These are phyloP conservation scores for Solanum sejunctum DNA, from an alignment of 257 asterid species.

Conservation along the genomic window DNA sequence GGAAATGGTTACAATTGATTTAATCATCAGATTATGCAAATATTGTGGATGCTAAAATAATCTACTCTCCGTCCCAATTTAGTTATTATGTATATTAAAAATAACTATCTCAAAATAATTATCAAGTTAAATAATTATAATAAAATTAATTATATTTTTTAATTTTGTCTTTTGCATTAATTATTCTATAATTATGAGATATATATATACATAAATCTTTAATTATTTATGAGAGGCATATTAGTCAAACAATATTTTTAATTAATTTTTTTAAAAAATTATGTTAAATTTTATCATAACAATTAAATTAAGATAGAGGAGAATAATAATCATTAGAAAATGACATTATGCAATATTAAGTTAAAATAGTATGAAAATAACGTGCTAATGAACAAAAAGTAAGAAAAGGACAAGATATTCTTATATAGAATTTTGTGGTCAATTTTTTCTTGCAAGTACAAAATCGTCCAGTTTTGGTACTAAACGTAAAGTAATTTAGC, in stretches of 20 bases:
- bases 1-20: background rate
- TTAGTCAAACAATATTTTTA: too few species aligned
- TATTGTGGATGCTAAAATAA: background rate
- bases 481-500: background rate
- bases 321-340: background rate
- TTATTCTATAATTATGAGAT: too few species aligned
- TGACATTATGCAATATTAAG: background rate
- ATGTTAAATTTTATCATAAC: too few species aligned
- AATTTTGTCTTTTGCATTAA: too few species aligned
- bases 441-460: background rate
- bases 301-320: too few species aligned
- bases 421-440: background rate
- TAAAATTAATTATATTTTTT: too few species aligned
- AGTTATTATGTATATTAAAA: too few species aligned
- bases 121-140: too few species aligned
- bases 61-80: background rate
- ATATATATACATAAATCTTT: too few species aligned
- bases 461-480: background rate
- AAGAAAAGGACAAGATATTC: background rate
- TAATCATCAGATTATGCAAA: background rate
- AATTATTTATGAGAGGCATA: too few species aligned
- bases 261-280: too few species aligned
- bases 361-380: background rate
- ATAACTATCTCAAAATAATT: too few species aligned
- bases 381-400: background rate